Base-by-base conservation (phyloP, 495 filamentous ascomycete genomes). In the Arthonia radiata region DNA sequence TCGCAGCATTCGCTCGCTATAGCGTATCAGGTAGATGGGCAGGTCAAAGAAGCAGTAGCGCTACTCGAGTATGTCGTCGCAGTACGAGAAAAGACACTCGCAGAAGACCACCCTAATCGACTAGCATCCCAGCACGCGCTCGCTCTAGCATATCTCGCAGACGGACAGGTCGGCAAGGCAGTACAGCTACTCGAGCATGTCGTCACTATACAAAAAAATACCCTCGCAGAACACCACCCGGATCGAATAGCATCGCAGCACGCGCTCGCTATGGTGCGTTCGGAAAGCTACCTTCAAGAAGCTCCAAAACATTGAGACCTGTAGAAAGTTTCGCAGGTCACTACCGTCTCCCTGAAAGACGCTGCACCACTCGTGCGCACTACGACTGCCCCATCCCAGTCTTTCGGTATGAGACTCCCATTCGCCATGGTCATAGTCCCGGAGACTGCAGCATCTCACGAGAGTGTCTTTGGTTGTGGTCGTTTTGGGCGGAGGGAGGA, bases 141-240 rank as follows among this genome's bases (percentile, higher is more conserved):
- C 25, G 46, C 41, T 22, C 24, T 22, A 12, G 40, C 44, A 34
- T 53, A 50, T 35, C 13, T 7, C 5, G 28, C 17, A 25, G 25
- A 32, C 16, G 17, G 37, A 27, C 44, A 38, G 21, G 36, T 37
- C 9, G 29, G 44, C 23, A 18, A 43, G 26, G 28, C 22, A 27
- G 19, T 32, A 17, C 12, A 34, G 30, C 36, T 32, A 24, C 34
- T 54, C 9, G 39, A 57, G 34, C 37, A 43, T 13, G 46, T 52
- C n/a, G 43, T 53, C 7, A 31, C 27, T 9, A 36, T 53, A 13
- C 3, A 31, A 30, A 11, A 39, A 31, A 14, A 25, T 18, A 24
- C 27, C 8, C 32, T 40, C 11, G 18, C 23, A 14, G 33, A 44
- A 31, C 35, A 43, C 6, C 28, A 50, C 32, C 31, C 32, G 9